A percentile compares a stretch with the other conserved stretches of the same genome.
These are phyloP conservation scores for Aureobasidium lini DNA, from an alignment of 2,329 filamentous ascomycete genomes.

Conservation along the genomic window DNA sequence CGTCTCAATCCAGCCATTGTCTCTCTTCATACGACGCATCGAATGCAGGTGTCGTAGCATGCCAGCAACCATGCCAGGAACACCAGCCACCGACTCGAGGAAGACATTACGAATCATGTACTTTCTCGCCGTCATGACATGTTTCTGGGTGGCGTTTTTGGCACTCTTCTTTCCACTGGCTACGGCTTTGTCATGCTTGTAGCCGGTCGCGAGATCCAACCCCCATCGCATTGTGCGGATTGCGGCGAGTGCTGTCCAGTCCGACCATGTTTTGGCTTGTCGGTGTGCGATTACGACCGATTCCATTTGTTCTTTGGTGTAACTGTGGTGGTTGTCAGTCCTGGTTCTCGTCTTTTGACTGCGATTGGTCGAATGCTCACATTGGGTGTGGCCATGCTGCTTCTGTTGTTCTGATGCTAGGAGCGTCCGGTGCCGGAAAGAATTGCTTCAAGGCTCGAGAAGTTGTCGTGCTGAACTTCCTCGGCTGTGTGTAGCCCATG, in stretches of 20 bases:
- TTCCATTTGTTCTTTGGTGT: slow-evolving; percentile 72
- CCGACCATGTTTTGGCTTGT: slow-evolving; percentile 61
- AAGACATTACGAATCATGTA: slow-evolving; percentile 90
- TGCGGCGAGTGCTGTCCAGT: slow-evolving; percentile 69
- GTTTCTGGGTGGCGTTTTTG: slow-evolving; percentile 53
- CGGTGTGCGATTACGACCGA: slow-evolving; percentile 69
- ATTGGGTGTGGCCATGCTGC: slow-evolving; percentile 44
- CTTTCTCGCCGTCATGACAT: slow-evolving; percentile 70
- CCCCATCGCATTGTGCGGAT: slow-evolving; percentile 70
- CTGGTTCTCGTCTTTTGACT: background rate
- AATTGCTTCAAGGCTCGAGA: slow-evolving; percentile 34
- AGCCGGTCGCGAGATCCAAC: slow-evolving; percentile 76
- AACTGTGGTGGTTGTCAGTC: slow-evolving; percentile 37
- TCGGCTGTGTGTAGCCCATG: slow-evolving; percentile 18
- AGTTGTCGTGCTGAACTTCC: slow-evolving; percentile 36
- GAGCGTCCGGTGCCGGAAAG: slow-evolving; percentile 39
- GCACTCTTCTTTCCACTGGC: slow-evolving; percentile 28
- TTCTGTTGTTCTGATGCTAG: slow-evolving; percentile 37
- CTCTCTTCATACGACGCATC: slow-evolving; percentile 75
- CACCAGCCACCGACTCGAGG: slow-evolving; percentile 87
- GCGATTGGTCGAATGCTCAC: slow-evolving; percentile 20
- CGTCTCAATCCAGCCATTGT: slow-evolving; percentile 77
- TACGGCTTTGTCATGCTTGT: slow-evolving; percentile 59
- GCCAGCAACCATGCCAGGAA: slow-evolving; percentile 93
- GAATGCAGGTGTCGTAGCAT: slow-evolving; percentile 87